These are phyloP conservation scores for Naematelia aurantialba DNA, from an alignment of 768 basidiomycete species.

Conservation along the genomic window DNA sequence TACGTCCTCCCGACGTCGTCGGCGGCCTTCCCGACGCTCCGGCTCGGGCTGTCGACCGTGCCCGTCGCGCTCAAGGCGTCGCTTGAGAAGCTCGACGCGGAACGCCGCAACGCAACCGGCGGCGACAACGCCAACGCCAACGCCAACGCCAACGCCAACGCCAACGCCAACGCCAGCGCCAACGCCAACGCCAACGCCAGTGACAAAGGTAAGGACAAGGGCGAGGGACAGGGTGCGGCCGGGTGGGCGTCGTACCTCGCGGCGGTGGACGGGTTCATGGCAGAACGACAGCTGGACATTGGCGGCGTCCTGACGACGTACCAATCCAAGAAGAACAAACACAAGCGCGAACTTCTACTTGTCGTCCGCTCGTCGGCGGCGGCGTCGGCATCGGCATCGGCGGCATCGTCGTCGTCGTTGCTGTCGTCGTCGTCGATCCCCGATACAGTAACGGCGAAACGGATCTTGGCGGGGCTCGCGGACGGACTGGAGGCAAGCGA, in stretches of 20 bases:
- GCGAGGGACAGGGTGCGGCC: no score
- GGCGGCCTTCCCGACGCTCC: slow-evolving; percentile 53
- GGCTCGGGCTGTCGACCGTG: slow-evolving; percentile 76
- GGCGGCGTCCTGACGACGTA: slow-evolving; percentile 80
- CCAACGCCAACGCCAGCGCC: no score
- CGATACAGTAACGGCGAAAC: slow-evolving; percentile 23
- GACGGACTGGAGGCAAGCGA: slow-evolving; percentile 59
- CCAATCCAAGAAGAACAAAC: slow-evolving; percentile 54
- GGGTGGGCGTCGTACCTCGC: slow-evolving; percentile 49
- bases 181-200: no score
- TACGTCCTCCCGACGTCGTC: slow-evolving; percentile 60
- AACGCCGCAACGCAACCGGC: slow-evolving; percentile 37
- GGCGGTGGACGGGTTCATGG: slow-evolving; percentile 61
- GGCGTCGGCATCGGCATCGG: no score
- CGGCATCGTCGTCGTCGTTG: no score
- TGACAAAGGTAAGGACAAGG: no score
- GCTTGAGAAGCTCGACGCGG: no score
- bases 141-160: no score
- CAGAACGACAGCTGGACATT: slow-evolving; percentile 61
- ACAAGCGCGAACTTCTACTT: slow-evolving; percentile 66
- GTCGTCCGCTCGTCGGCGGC: slow-evolving; percentile 58
- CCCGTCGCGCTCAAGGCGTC: slow-evolving; percentile 65
- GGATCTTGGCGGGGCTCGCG: slow-evolving; percentile 58
- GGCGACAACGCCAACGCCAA: no score
- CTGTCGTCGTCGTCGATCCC: slow-evolving; percentile 48